These are phyloP conservation scores for Botrytis cinerea DNA, from an alignment of 2,329 filamentous ascomycete genomes.

Conservation along the genomic window DNA sequence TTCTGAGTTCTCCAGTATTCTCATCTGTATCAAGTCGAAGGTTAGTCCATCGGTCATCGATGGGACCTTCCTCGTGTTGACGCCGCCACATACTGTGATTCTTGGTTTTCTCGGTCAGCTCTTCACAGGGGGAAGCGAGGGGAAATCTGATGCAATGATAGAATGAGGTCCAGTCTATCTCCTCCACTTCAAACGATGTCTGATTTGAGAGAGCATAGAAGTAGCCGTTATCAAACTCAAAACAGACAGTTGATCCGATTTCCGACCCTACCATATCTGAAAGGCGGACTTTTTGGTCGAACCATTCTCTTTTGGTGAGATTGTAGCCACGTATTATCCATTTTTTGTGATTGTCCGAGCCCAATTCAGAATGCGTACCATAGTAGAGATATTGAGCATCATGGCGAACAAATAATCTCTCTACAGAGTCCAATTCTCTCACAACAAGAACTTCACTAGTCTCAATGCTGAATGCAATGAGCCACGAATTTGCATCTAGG, in stretches of 20 bases:
- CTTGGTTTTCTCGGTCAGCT: constrained; percentile 47
- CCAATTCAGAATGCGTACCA: constrained; percentile 60
- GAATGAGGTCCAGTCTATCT: constrained; percentile 67
- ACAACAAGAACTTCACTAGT: constrained; percentile 47
- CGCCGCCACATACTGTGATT: constrained; percentile 61
- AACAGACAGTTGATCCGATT: constrained; percentile 67
- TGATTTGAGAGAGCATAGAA: constrained; percentile 73
- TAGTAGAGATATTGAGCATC: constrained; percentile 62
- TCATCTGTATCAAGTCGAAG: constrained; percentile 64
- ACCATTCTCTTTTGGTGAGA: constrained; percentile 47
- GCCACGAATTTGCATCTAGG: constrained; percentile 48
- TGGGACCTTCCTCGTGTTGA: constrained; percentile 67
- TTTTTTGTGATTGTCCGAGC: constrained; percentile 56
- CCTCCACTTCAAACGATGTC: constrained; percentile 60
- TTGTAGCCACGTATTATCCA: constrained; percentile 63
- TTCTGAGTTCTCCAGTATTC: constrained; percentile 55
- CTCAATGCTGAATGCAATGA: constrained; percentile 54
- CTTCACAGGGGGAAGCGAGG: constrained; percentile 49
- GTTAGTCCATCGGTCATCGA: constrained; percentile 74
- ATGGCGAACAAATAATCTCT: constrained; percentile 68
- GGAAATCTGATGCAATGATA: constrained; percentile 68
- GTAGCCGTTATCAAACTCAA: constrained; percentile 65
- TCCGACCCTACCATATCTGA: constrained; percentile 63
- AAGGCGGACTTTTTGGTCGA: constrained; percentile 52
- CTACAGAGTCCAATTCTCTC: constrained; percentile 48